A percentile compares a stretch with the other conserved stretches of the same genome.
phyloP scores from a whole-genome alignment of 768 basidiomycete genomes.

The Suillus americanus region DNA sequence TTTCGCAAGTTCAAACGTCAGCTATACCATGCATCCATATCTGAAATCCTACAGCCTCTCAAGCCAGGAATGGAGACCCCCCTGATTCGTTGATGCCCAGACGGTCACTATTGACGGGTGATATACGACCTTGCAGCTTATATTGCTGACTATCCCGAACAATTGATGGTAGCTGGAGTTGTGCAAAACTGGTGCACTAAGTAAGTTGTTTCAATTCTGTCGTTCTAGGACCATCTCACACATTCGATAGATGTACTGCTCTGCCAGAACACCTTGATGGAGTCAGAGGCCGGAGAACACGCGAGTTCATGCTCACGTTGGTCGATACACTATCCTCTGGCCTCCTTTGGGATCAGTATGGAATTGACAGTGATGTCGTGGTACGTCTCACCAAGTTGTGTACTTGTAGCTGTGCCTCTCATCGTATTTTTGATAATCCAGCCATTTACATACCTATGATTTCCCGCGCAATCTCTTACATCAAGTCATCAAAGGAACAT shows the following conservation, averaged over 20 bases:
- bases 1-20: slow-evolving; percentile 29
- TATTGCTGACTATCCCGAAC: slow-evolving; percentile 43
- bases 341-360: slow-evolving; percentile 36
- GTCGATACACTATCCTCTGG: slow-evolving; percentile 25
- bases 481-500: slow-evolving; percentile 46
- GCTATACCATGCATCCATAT: slow-evolving; percentile 32
- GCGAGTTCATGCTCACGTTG: slow-evolving; percentile 26
- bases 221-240: slow-evolving; percentile 5
- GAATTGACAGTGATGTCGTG: slow-evolving; percentile 8
- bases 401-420: background rate
- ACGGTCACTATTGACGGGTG: slow-evolving; percentile 29
- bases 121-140: slow-evolving; percentile 38
- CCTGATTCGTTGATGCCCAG: slow-evolving; percentile 23
- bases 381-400: background rate
- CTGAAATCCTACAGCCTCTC: slow-evolving; percentile 24
- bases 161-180: slow-evolving; percentile 31
- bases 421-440: background rate
- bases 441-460: background rate
- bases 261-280: slow-evolving; percentile 25
- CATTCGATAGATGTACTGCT: slow-evolving; percentile 25
- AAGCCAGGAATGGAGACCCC: slow-evolving; percentile 28
- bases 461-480: slow-evolving; percentile 46
- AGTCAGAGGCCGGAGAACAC: slow-evolving; percentile 13
- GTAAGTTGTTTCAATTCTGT: slow-evolving; percentile 18
- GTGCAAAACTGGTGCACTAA: slow-evolving; percentile 37